Percentiles rank a stretch among this genome's conserved stretches.
Evolutionary conservation across 805 yeast species (phyloP).

Genomic region (Kluyveromyces siamensis): DNA sequence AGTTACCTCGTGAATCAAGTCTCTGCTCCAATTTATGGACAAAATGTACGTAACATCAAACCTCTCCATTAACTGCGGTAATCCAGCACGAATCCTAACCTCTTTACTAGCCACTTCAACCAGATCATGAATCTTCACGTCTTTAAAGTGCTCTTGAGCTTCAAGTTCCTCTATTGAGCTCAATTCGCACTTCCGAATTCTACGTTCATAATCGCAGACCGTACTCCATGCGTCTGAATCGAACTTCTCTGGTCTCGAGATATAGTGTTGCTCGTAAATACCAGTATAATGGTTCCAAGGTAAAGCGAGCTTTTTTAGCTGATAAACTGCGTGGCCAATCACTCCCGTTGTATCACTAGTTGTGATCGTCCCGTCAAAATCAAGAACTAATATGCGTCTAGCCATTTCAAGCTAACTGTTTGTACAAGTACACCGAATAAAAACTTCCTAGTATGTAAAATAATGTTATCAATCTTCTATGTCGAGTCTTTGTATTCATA

Average conservation of each 20-base stretch:
- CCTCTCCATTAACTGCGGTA: constrained; percentile 1
- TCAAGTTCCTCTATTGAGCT: constrained; percentile 19
- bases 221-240: neutral
- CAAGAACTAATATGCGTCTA: constrained; percentile 17
- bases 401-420: neutral
- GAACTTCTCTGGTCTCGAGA: neutral
- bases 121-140: constrained; percentile 11
- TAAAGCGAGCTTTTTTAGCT: constrained; percentile 10
- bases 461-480: constrained; percentile 4
- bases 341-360: constrained; percentile 19
- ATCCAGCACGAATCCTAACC: constrained; percentile 2
- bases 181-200: constrained; percentile 9
- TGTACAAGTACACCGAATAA: neutral
- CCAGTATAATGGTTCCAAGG: constrained; percentile 21
- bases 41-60: constrained; percentile 12
- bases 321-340: constrained; percentile 18
- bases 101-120: constrained; percentile 5
- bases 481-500: constrained; percentile 1
- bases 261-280: constrained; percentile 15
- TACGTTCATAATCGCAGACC: constrained; percentile 1
- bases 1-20: constrained; percentile 15
- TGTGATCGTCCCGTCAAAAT: constrained; percentile 29
- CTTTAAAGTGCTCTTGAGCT: constrained; percentile 11
- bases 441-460: no score
- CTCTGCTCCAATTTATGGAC: constrained; percentile 26